These are phyloP conservation scores for Sugiyamaella qingdaonensis DNA, from an alignment of 805 yeast species.

Conservation along the genomic window DNA sequence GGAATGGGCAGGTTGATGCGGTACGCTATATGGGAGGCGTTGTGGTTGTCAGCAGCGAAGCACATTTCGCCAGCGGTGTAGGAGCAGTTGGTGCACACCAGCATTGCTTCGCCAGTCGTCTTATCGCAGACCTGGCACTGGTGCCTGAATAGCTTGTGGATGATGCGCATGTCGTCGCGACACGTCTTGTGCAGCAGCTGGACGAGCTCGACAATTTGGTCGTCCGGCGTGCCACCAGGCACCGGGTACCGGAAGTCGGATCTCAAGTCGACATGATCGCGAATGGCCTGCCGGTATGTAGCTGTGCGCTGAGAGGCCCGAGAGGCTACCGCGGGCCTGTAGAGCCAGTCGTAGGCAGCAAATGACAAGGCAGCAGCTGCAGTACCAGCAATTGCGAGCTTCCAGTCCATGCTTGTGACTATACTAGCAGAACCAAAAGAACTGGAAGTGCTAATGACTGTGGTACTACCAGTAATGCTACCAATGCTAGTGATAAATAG, in stretches of 20 bases:
- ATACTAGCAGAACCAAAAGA: too few species aligned
- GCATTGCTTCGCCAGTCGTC: constrained; percentile 46
- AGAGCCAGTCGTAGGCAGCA: too few species aligned
- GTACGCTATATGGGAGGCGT: constrained; percentile 23
- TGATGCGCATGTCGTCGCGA: constrained; percentile 20
- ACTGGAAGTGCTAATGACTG: too few species aligned
- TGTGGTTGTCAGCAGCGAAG: constrained; percentile 29
- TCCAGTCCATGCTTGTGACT: too few species aligned
- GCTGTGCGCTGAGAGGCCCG: not conserved
- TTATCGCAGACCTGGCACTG: constrained; percentile 26
- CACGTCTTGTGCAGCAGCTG: constrained; percentile 22
- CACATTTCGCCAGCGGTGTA: constrained; percentile 49
- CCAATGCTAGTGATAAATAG: too few species aligned
- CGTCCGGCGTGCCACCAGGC: not conserved
- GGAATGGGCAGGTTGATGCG: constrained; percentile 30
- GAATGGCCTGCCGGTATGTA: not conserved
- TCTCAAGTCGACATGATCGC: not conserved
- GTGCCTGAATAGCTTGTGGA: constrained; percentile 30
- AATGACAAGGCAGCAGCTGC: too few species aligned
- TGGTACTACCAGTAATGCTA: too few species aligned
- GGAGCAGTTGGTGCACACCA: constrained; percentile 47
- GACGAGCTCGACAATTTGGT: constrained; percentile 17
- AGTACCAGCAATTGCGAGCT: too few species aligned
- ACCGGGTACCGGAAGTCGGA: not conserved
- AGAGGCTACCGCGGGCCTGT: too few species aligned